Percentiles rank a stretch among this genome's conserved stretches.
Evolutionary conservation across 306 rosid species (phyloP).

Genomic region (Vachellia collinsii): DNA sequence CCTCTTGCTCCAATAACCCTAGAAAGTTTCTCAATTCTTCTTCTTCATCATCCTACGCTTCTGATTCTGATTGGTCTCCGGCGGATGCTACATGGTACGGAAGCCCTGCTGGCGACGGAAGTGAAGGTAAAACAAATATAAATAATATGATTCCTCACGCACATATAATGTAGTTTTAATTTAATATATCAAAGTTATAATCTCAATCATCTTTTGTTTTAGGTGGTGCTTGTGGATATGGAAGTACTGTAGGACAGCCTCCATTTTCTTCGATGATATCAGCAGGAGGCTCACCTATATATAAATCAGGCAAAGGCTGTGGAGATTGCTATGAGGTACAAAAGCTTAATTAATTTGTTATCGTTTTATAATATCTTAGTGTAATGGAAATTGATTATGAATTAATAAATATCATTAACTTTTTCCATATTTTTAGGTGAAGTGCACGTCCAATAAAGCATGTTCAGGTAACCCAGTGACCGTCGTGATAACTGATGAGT

Average conservation of each 20-base stretch:
- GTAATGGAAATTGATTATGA: not conserved
- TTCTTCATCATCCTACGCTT: conserved; percentile 38
- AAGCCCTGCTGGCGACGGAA: not conserved
- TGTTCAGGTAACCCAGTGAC: conserved; percentile 67
- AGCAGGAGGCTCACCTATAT: conserved; percentile 71
- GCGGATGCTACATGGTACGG: conserved; percentile 2
- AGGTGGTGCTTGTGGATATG: conserved; percentile 91
- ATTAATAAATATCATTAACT: not conserved
- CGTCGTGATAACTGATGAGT: conserved; percentile 74
- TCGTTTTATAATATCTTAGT: not conserved
- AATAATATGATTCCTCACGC: not conserved
- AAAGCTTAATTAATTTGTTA: not conserved
- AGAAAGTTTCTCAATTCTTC: conserved; percentile 43
- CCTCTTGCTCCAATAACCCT: conserved; percentile 48
- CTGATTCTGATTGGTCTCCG: conserved; percentile 32
- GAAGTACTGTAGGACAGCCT: conserved; percentile 50
- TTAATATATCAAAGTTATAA: not conserved
- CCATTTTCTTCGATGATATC: conserved; percentile 67
- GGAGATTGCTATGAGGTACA: conserved; percentile 83
- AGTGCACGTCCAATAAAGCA: conserved; percentile 52
- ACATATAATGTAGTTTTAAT: not conserved
- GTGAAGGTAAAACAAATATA: not conserved
- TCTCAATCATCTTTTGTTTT: not conserved
- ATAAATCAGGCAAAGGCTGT: conserved; percentile 66
- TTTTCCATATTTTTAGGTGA: conserved; percentile 51